Evolutionary conservation across 805 yeast genomes (phyloP).

Genomic region (Candida tallmaniae): DNA sequence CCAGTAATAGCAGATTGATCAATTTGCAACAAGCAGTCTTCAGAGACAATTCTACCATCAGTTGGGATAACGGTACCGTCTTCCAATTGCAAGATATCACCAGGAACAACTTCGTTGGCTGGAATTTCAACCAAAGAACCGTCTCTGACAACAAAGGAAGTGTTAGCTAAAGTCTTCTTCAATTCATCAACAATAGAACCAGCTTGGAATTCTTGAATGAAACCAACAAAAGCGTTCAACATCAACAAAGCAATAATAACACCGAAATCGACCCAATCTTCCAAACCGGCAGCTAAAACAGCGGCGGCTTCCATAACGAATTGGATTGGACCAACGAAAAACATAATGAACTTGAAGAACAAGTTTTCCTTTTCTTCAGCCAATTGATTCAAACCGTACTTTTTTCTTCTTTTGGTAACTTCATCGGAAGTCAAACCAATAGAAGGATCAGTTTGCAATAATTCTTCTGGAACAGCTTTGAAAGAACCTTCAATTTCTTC

Average conservation of each 20-base stretch:
- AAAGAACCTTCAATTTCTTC: constrained; percentile 31
- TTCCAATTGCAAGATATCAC: constrained; percentile 89
- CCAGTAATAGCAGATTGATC: constrained; percentile 98
- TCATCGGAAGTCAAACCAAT: constrained; percentile 76
- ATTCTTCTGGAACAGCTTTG: constrained; percentile 81
- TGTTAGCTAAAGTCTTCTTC: constrained; percentile 90
- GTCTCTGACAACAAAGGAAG: constrained; percentile 82
- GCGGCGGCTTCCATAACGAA: constrained; percentile 98
- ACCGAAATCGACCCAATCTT: constrained; percentile 99
- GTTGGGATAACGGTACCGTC: constrained; percentile 93
- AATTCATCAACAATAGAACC: constrained; percentile 96
- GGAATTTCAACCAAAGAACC: constrained; percentile 72
- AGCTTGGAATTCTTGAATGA: constrained; percentile 96
- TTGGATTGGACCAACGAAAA: constrained; percentile 93
- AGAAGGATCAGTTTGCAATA: constrained; percentile 76
- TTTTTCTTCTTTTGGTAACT: constrained; percentile 80
- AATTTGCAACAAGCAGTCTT: constrained; percentile 81
- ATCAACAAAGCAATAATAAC: constrained; percentile 84
- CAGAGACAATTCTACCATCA: constrained; percentile 86
- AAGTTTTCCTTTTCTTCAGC: constrained; percentile 82
- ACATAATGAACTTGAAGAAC: constrained; percentile 74
- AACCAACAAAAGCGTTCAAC: constrained; percentile 91
- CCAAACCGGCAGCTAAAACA: constrained; percentile 89
- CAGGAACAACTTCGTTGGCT: constrained; percentile 87
- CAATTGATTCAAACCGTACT: constrained; percentile 87